phyloP scores from a whole-genome alignment of 163 green algal species.

The Chloromonas sp. region DNA sequence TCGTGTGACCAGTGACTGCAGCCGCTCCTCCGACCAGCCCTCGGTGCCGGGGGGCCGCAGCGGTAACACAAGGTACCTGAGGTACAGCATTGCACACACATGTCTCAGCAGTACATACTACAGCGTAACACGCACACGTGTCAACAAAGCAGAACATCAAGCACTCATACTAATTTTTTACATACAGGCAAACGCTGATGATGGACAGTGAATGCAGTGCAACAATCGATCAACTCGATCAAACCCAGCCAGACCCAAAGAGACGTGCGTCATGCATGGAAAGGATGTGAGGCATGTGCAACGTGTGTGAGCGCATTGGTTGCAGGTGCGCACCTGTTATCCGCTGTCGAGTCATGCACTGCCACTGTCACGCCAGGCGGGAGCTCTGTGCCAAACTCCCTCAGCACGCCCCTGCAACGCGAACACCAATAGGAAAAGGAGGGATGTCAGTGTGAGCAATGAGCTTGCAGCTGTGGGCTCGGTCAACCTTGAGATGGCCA shows the following conservation, averaged over 20 bases:
- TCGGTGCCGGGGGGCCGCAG: slow-evolving; percentile 39
- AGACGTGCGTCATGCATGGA: no score
- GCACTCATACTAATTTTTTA: neutral
- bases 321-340: neutral
- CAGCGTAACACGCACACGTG: neutral
- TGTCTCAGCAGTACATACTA: no score
- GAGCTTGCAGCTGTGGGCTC: no score
- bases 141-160: neutral
- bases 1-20: slow-evolving; percentile 34
- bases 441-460: no score
- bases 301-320: no score
- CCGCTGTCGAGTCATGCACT: slow-evolving; percentile 14
- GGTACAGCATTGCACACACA: neutral
- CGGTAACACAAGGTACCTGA: slow-evolving; percentile 46
- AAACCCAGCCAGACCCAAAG: no score
- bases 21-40: slow-evolving; percentile 37
- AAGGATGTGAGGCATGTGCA: no score
- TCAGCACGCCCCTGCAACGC: slow-evolving; percentile 30
- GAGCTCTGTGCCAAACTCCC: slow-evolving; percentile 47
- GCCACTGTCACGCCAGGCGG: slow-evolving; percentile 11
- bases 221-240: no score
- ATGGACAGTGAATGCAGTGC: neutral
- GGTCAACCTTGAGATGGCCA: no score
- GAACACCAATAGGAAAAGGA: no score
- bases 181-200: neutral